Evolutionary conservation across 495 filamentous ascomycete species (phyloP), one percentile per base, ranked within the genome.

Genomic region (Tetracladium marchalianum): DNA sequence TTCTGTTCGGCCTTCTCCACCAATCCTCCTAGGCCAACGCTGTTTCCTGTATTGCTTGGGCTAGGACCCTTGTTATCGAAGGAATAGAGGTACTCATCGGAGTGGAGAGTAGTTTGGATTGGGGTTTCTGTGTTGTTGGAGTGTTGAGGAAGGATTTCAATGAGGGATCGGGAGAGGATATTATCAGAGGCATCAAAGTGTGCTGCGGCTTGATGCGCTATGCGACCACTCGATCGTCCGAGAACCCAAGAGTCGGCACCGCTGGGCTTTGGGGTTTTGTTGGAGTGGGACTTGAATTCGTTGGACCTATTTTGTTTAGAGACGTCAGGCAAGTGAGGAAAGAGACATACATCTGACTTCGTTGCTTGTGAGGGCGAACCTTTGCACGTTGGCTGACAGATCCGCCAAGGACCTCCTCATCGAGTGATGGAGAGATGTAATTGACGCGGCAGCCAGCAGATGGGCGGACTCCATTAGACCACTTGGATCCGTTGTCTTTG

Each of bases 1-100:
- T 51, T 55, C 50, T 51, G 24, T 47, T 59, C 56, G 11, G 56
- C 56, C 15, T 51, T 37, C 17, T 59, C 56, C 9, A 59, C 45
- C 31, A 59, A 27, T 12, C 50, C 43, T 3, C 46, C 53, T 7
- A 59, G 41, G 35, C 41, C 53, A 13, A 54, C 51, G 3, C 19
- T 44, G 42, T 43, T 41, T 13, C 47, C 52, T 31, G 43, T 49
- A n/a, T 43, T n/a, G 33, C 39, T 31, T 22, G 55, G 52, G 35
- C 45, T 52, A 41, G 39, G 47, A 13, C 48, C 51, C 27, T 39
- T 50, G 39, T 43, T 50, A 37, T 58, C 55, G 27, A 52, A 58
- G 46, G 33, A 39, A 31, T 55, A 58, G 11, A 53, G 44, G n/a
- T 53, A 18, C 2, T 47, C 47, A 5, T 32, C 10, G n/a, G 55